Evolutionary conservation across 371 early-diverging fungal species (phyloP).

Genomic region (Basidiobolus meristosporus): DNA sequence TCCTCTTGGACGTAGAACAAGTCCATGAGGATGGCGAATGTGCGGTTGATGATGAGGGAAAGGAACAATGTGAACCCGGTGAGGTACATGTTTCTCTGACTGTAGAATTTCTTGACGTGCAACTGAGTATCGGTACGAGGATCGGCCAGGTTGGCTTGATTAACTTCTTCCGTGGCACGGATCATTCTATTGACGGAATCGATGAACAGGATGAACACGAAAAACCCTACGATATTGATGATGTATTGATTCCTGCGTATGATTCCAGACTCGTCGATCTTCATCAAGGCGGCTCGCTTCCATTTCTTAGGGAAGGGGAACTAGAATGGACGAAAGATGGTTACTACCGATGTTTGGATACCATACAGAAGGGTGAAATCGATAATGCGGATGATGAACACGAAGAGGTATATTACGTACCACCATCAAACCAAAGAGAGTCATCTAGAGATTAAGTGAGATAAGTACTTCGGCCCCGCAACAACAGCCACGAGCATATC

Average conservation of each 20-base stretch:
- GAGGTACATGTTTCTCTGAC: constrained; percentile 79
- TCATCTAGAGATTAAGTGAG: no score
- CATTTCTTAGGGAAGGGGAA: not conserved
- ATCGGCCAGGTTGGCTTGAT: constrained; percentile 13
- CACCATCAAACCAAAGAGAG: no score
- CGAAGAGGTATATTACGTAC: not conserved
- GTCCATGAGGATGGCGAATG: constrained; percentile 46
- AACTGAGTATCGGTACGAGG: constrained; percentile 31
- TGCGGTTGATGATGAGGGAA: constrained; percentile 63
- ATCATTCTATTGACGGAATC: constrained; percentile 52
- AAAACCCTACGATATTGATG: no score
- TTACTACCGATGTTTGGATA: constrained; percentile 5
- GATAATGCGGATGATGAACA: constrained; percentile 16
- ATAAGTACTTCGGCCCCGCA: no score
- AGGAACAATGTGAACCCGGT: constrained; percentile 77
- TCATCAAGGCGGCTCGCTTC: not conserved
- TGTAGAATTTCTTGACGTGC: constrained; percentile 60
- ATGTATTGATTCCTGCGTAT: no score
- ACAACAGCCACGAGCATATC: constrained; percentile 1
- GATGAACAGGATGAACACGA: constrained; percentile 4
- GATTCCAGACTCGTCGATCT: no score
- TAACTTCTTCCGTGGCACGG: constrained; percentile 23
- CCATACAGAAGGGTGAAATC: constrained; percentile 41
- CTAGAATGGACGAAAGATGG: not conserved
- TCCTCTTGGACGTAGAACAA: constrained; percentile 46